Conservation (phyloP, 495 filamentous ascomycete species). For the Massariosphaeria phaeospora region DNA sequence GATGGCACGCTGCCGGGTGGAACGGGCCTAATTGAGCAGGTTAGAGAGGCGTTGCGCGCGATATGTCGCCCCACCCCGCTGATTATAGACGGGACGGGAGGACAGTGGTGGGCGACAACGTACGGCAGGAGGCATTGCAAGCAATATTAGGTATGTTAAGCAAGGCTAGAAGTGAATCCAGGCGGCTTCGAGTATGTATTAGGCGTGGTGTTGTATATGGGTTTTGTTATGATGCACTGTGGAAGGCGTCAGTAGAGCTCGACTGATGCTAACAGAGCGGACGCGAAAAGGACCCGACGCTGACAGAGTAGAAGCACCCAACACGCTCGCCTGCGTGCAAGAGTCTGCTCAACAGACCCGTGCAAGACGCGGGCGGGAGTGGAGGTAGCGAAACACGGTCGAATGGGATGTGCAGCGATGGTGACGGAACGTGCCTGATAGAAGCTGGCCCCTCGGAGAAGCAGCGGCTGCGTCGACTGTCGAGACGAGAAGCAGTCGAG, state of each 20-base stretch:
- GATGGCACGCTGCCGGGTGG: constrained; percentile 55
- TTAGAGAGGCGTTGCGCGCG: constrained; percentile 7
- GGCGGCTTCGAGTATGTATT: constrained; percentile 12
- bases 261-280: too few species aligned
- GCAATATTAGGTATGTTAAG: constrained; percentile 27
- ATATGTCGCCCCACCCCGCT: not conserved
- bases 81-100: constrained; percentile 1
- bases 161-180: constrained; percentile 16
- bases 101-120: not conserved
- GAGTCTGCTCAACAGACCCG: constrained; percentile 31
- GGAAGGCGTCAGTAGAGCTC: constrained; percentile 16
- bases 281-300: constrained; percentile 9
- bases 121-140: constrained; percentile 33
- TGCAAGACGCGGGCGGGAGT: constrained; percentile 18
- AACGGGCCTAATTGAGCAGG: constrained; percentile 17
- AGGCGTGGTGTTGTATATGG: constrained; percentile 13
- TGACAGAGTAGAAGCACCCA: constrained; percentile 13
- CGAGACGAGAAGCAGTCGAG: constrained; percentile 21
- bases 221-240: constrained; percentile 32
- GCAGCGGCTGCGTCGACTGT: constrained; percentile 4
- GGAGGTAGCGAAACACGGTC: constrained; percentile 27
- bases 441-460: constrained; percentile 9
- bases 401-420: constrained; percentile 25
- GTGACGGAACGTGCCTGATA: constrained; percentile 20
- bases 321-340: constrained; percentile 21